Conservation (phyloP, 2,329 filamentous ascomycete genomes). For the Trichoderma breve region DNA sequence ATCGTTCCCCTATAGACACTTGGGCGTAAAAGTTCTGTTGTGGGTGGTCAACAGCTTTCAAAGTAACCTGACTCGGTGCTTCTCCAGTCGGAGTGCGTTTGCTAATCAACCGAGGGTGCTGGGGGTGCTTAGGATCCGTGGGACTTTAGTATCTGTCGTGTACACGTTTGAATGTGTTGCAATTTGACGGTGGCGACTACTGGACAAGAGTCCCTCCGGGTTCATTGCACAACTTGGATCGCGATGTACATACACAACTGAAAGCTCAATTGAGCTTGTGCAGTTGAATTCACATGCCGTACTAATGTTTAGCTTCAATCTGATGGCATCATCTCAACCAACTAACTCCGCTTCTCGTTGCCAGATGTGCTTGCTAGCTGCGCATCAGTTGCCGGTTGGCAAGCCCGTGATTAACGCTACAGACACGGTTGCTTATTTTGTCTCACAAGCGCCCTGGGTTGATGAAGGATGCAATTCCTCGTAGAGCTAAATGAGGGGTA, state of each 20-base stretch:
- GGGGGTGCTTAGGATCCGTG: not conserved
- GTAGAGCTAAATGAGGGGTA: not conserved
- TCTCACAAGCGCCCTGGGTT: not conserved
- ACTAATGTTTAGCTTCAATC: not conserved
- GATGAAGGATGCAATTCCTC: not conserved
- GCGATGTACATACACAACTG: not conserved
- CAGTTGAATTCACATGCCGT: not conserved
- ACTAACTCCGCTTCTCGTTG: conserved; percentile 5
- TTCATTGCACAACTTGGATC: not conserved
- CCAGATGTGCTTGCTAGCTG: not conserved
- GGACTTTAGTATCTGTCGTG: not conserved
- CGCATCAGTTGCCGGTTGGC: not conserved
- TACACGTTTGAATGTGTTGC: no score
- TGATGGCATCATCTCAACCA: not conserved
- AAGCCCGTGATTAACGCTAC: not conserved
- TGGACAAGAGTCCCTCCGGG: not conserved
- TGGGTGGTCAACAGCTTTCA: not conserved
- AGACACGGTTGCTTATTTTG: not conserved
- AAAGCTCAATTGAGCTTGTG: not conserved
- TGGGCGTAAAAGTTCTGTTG: not conserved
- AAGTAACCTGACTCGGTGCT: not conserved
- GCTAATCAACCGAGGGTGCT: not conserved
- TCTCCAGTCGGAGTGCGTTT: not conserved
- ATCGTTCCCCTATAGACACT: not conserved
- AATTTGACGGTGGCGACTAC: not conserved